A percentile compares a stretch with the other conserved stretches of the same genome.
Conservation (phyloP, 768 basidiomycete species). For the Suillus discolor region DNA sequence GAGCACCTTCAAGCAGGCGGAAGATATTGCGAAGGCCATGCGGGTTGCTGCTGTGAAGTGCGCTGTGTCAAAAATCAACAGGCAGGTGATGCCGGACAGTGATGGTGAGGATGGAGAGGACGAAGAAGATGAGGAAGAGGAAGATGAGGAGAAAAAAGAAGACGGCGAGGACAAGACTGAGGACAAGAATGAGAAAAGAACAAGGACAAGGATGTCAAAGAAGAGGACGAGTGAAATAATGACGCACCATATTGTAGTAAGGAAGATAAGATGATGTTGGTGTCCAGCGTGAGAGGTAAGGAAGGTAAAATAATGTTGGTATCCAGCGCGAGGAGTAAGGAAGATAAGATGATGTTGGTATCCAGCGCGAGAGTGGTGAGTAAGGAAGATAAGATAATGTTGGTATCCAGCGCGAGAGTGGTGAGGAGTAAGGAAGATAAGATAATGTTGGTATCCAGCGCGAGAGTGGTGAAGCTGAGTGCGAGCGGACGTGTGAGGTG, state of each 20-base stretch:
- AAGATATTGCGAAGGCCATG: background rate
- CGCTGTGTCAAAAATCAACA: background rate
- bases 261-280: too few relatives aligned
- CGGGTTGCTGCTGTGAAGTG: background rate
- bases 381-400: too few relatives aligned
- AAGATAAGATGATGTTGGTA: too few relatives aligned
- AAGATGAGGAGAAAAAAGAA: background rate
- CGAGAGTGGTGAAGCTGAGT: too few relatives aligned
- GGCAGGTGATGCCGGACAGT: background rate
- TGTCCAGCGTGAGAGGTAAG: too few relatives aligned
- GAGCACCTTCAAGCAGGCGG: background rate
- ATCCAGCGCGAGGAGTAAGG: conserved; percentile 36
- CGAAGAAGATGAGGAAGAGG: background rate
- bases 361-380: too few relatives aligned
- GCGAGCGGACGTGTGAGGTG: conserved; percentile 71
- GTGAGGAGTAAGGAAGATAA: too few relatives aligned
- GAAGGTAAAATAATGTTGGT: conserved; percentile 98
- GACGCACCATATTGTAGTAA: too few relatives aligned
- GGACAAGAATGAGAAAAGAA: background rate
- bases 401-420: too few relatives aligned
- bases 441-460: too few relatives aligned
- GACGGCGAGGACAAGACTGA: background rate
- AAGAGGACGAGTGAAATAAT: background rate
- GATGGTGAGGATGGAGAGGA: background rate
- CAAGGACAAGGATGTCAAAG: background rate